Conservation (phyloP, 2,329 filamentous ascomycete species). For the Penicillium vulpinum region DNA sequence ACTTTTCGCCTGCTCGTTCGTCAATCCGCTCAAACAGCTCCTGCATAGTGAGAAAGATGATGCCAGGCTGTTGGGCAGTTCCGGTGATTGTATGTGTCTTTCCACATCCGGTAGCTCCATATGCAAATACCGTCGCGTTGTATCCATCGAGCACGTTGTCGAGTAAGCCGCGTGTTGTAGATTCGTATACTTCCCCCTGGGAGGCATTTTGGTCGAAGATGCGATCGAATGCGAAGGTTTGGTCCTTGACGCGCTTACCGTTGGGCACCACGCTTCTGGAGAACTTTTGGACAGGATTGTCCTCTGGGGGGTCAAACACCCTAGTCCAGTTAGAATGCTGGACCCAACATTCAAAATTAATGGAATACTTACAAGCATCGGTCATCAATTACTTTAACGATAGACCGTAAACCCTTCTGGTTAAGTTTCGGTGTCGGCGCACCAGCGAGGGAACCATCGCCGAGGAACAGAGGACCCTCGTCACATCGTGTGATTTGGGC, state of each 20-base stretch:
- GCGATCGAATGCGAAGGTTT: conserved; percentile 93
- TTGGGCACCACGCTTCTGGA: conserved; percentile 75
- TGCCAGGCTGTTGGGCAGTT: conserved; percentile 87
- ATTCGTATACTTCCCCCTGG: conserved; percentile 92
- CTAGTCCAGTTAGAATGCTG: conserved; percentile 49
- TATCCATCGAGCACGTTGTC: conserved; percentile 96
- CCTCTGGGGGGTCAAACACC: conserved; percentile 95
- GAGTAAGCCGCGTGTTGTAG: conserved; percentile 83
- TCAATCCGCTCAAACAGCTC: conserved; percentile 94
- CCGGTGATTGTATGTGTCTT: conserved; percentile 98
- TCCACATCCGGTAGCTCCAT: conserved; percentile 95
- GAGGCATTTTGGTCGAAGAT: conserved; percentile 95
- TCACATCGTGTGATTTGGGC: conserved; percentile 78
- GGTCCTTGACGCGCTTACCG: conserved; percentile 93
- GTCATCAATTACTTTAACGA: conserved; percentile 96
- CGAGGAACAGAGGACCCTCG: conserved; percentile 88
- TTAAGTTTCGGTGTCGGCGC: conserved; percentile 80
- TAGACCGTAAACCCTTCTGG: conserved; percentile 81
- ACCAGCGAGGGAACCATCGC: conserved; percentile 90
- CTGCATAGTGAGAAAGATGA: conserved; percentile 99
- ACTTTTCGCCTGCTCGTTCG: conserved; percentile 82
- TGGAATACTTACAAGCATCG: conserved; percentile 75
- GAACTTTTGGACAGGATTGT: conserved; percentile 87
- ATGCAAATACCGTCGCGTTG: conserved; percentile 98
- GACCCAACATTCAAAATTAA: background rate